Conservation (phyloP, 345 rosid species). For the Brassica nigra region DNA sequence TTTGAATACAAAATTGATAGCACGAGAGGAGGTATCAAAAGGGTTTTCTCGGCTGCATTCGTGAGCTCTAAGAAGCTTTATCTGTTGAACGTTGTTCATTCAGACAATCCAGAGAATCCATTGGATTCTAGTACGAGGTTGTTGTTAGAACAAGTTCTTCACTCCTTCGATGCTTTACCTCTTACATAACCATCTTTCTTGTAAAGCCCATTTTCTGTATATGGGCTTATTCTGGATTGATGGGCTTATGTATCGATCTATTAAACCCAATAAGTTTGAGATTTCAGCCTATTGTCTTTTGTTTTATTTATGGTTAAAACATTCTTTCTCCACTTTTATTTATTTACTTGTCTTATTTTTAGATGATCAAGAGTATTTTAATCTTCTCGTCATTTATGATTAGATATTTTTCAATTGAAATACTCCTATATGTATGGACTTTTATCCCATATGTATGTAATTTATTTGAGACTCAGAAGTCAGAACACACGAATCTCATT, state of each 20-base stretch:
- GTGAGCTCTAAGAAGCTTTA: constrained; percentile 77
- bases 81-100: constrained; percentile 68
- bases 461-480: not conserved
- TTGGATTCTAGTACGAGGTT: constrained; percentile 59
- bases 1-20: constrained; percentile 82
- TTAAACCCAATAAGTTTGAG: constrained; percentile 7
- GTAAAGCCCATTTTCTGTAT: not conserved
- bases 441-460: not conserved
- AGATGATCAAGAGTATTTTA: no score
- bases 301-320: not conserved
- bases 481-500: not conserved
- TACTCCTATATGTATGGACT: no score
- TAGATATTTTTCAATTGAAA: no score
- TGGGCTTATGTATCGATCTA: not conserved
- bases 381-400: no score
- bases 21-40: constrained; percentile 83
- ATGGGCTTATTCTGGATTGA: not conserved
- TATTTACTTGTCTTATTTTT: not conserved
- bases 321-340: not conserved
- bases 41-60: constrained; percentile 83
- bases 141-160: constrained; percentile 73
- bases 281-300: not conserved
- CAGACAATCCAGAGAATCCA: constrained; percentile 76
- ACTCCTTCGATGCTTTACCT: constrained; percentile 62
- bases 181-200: not conserved